Conservation (phyloP, 306 rosid species). For the Cicer judaicum region DNA sequence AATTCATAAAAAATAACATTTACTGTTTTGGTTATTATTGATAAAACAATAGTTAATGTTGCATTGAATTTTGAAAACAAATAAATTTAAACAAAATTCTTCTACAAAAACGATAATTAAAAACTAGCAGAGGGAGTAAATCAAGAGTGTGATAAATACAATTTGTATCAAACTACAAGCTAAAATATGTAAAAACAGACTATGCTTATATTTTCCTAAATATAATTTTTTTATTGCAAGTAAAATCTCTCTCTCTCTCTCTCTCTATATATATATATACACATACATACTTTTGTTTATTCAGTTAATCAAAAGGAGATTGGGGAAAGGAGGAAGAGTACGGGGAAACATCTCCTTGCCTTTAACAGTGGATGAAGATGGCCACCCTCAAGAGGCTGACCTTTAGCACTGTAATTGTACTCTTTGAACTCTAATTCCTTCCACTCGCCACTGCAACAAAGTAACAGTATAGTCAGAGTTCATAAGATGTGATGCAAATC, state of each 20-base stretch:
- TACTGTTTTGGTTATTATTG: no score
- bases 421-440: conserved; percentile 81
- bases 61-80: no score
- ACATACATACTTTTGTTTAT: neutral
- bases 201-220: conserved; percentile 18
- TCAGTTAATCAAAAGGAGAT: conserved; percentile 13
- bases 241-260: neutral
- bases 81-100: no score
- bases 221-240: conserved; percentile 1
- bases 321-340: conserved; percentile 14
- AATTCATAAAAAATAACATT: no score
- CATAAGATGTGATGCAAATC: conserved; percentile 35
- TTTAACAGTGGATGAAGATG: conserved; percentile 91
- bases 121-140: neutral
- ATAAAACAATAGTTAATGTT: no score
- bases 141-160: conserved; percentile 15
- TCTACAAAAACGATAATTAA: no score
- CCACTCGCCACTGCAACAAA: conserved; percentile 77
- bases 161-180: conserved; percentile 17
- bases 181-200: conserved; percentile 17
- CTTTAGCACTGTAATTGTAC: conserved; percentile 84
- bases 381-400: conserved; percentile 86
- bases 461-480: conserved; percentile 29
- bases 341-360: conserved; percentile 57
- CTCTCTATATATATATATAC: no score